Conservation (phyloP, 2,329 filamentous ascomycete genomes). For the Diaporthe amygdali region DNA sequence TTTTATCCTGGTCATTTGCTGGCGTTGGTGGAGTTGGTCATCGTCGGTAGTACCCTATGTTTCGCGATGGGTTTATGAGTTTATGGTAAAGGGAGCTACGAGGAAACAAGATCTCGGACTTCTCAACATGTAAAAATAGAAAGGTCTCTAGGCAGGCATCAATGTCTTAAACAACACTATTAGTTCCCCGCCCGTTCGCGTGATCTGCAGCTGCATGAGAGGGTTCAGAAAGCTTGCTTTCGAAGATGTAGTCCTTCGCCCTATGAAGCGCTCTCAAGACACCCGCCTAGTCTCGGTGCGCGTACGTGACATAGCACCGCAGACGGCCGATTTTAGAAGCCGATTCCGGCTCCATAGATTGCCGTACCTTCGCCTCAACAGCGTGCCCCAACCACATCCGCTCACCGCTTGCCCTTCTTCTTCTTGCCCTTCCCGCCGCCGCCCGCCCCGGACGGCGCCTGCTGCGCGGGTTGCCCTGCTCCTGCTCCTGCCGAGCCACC, state of each 20-base stretch:
- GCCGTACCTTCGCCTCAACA: neutral
- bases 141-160: slow-evolving; percentile 22
- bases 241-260: neutral
- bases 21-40: slow-evolving; percentile 22
- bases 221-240: neutral
- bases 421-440: slow-evolving; percentile 66
- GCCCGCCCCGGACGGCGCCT: slow-evolving; percentile 35
- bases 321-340: neutral
- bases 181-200: neutral
- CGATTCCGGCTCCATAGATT: neutral
- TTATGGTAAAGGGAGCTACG: slow-evolving; percentile 16
- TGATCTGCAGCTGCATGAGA: neutral
- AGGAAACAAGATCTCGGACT: slow-evolving; percentile 10
- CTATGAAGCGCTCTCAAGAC: neutral
- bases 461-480: slow-evolving; percentile 28
- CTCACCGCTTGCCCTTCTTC: slow-evolving; percentile 73
- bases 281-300: too few species aligned
- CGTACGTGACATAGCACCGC: neutral
- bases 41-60: slow-evolving; percentile 23
- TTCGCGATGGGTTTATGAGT: slow-evolving; percentile 26
- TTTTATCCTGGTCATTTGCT: slow-evolving; percentile 18
- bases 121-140: slow-evolving; percentile 23
- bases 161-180: slow-evolving; percentile 9
- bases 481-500: slow-evolving; percentile 23
- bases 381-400: neutral